phyloP scores from a whole-genome alignment of 306 rosid species.

The Luffa acutangula region DNA sequence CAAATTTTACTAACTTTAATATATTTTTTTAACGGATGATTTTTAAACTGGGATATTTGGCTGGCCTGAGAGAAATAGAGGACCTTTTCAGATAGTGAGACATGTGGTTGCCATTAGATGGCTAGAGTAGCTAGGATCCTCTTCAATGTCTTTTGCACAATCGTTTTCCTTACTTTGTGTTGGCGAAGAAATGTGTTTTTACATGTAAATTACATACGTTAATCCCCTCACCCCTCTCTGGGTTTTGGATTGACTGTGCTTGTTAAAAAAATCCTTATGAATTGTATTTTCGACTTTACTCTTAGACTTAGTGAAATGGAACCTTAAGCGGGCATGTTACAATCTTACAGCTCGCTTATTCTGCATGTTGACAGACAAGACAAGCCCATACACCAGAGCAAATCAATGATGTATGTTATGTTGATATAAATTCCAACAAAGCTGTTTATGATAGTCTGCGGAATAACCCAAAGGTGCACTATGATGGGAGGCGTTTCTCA shows the following conservation, averaged over 20 bases:
- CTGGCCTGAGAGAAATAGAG: not conserved
- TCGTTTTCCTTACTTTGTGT: not conserved
- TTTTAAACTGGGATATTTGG: not conserved
- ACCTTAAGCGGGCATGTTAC: not conserved
- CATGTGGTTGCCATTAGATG: not conserved
- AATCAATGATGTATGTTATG: constrained; percentile 75
- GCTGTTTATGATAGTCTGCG: constrained; percentile 83
- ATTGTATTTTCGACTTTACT: not conserved
- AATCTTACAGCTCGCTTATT: not conserved
- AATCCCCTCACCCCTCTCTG: too few relatives aligned
- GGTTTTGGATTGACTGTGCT: too few relatives aligned
- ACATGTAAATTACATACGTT: not conserved
- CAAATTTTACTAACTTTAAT: not conserved
- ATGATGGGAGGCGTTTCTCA: constrained; percentile 75
- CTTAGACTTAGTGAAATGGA: not conserved
- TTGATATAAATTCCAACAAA: constrained; percentile 70
- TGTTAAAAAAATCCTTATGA: too few relatives aligned
- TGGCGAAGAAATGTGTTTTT: not conserved
- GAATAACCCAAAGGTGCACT: constrained; percentile 79
- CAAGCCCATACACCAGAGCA: constrained; percentile 68
- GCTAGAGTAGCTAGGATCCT: not conserved
- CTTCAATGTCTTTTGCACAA: not conserved
- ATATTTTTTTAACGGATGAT: not conserved
- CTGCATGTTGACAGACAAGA: constrained; percentile 51
- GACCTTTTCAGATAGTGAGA: not conserved